A percentile compares a stretch with the other conserved stretches of the same genome.
phyloP scores from a whole-genome alignment of 2,329 filamentous ascomycete genomes.

The Fonsecaea multimorphosa region DNA sequence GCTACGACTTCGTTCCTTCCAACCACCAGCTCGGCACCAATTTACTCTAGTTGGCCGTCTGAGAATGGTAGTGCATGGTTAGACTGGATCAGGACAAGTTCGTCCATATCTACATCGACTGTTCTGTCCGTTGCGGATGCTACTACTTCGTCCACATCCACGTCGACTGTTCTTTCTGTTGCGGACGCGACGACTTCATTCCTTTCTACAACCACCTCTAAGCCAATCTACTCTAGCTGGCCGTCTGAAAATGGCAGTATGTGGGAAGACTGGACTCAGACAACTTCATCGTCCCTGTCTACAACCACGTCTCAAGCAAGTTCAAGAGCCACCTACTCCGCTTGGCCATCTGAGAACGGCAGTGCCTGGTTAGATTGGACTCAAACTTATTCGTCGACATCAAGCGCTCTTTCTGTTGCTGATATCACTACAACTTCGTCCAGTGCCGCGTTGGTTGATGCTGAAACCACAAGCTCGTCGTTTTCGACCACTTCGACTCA shows the following conservation, averaged over 20 bases:
- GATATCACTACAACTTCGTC: background rate
- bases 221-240: background rate
- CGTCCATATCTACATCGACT: background rate
- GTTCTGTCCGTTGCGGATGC: background rate
- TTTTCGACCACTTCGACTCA: too few species aligned
- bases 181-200: background rate
- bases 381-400: background rate
- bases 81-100: background rate
- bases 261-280: background rate
- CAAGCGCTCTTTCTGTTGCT: background rate
- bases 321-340: background rate
- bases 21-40: background rate
- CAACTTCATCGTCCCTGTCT: background rate
- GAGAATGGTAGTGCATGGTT: background rate
- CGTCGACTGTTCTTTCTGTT: background rate
- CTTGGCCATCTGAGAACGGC: background rate
- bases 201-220: background rate
- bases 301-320: background rate
- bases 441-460: too few species aligned
- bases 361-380: conserved; percentile 17
- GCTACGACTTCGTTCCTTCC: conserved; percentile 1
- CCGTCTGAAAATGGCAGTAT: background rate
- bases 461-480: background rate
- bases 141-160: background rate
- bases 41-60: conserved; percentile 1